These are phyloP conservation scores for Aphanomyces invadans DNA, from an alignment of 352 stramenopile genomes.

Conservation along the genomic window DNA sequence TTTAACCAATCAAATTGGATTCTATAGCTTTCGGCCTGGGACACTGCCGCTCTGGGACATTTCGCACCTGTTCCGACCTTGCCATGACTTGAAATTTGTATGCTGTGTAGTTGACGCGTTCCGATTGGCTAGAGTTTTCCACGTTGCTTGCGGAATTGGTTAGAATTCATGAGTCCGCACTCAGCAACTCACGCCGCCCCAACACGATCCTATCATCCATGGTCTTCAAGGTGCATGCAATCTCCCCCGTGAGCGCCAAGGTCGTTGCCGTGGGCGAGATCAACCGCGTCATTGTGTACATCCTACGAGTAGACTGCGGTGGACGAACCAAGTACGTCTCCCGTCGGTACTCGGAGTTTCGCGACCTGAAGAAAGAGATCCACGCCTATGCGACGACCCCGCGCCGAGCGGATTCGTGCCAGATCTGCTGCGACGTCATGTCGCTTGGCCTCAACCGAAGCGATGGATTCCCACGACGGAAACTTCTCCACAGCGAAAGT, in stretches of 20 bases:
- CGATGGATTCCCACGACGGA: slow-evolving; percentile 1
- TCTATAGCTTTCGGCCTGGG: neutral
- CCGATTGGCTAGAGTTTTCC: neutral
- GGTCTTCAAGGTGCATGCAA: slow-evolving; percentile 8
- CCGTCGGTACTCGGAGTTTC: slow-evolving; percentile 17
- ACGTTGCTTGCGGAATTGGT: neutral
- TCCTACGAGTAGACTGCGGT: slow-evolving; percentile 1
- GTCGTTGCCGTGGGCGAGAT: slow-evolving; percentile 12
- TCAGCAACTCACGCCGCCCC: too few relatives aligned
- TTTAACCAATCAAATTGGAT: neutral
- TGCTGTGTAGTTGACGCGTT: neutral
- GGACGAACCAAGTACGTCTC: slow-evolving; percentile 2
- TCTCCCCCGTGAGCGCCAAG: slow-evolving; percentile 2
- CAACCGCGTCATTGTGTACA: neutral
- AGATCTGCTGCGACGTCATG: slow-evolving; percentile 5
- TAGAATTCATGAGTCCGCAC: too few relatives aligned
- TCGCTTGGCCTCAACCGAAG: neutral
- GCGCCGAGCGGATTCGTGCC: neutral
- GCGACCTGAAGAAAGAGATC: neutral
- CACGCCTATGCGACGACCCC: neutral
- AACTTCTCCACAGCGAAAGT: neutral
- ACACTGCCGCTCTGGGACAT: too few relatives aligned
- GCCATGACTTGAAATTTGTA: neutral
- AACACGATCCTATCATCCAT: slow-evolving; percentile 20
- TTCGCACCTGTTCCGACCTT: too few relatives aligned